A percentile compares a stretch with the other conserved stretches of the same genome.
Evolutionary conservation across 352 stramenopile genomes (phyloP).

Genomic region (Phytophthora pseudosyringae): DNA sequence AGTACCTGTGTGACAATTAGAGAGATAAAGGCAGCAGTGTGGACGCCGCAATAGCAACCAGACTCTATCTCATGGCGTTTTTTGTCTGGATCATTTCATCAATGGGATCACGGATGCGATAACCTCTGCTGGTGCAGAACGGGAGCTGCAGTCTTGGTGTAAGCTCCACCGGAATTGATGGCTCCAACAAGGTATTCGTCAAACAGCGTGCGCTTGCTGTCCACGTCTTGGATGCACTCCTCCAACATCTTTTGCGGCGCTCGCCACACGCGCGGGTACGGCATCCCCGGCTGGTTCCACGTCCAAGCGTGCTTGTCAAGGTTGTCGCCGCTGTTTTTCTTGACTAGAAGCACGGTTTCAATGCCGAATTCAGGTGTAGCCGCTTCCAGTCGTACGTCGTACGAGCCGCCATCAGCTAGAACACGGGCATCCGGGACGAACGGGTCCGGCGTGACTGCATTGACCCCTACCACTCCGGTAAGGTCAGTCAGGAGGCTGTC

Average conservation of each 20-base stretch:
- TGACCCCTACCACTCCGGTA: slow-evolving; percentile 31
- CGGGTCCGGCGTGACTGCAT: background rate
- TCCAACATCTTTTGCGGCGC: slow-evolving; percentile 54
- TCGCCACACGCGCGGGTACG: slow-evolving; percentile 39
- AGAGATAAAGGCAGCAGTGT: slow-evolving; percentile 26
- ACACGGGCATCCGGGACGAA: slow-evolving; percentile 42
- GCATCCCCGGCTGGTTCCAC: slow-evolving; percentile 40
- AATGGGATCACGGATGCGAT: background rate
- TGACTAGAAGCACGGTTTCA: slow-evolving; percentile 53
- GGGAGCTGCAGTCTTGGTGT: slow-evolving; percentile 41
- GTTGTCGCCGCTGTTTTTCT: slow-evolving; percentile 56
- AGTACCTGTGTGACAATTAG: slow-evolving; percentile 38
- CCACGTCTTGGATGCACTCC: slow-evolving; percentile 15
- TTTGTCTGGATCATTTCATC: slow-evolving; percentile 5
- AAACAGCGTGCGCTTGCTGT: slow-evolving; percentile 39
- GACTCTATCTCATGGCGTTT: slow-evolving; percentile 26
- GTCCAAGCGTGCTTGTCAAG: slow-evolving; percentile 56
- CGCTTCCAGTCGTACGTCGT: slow-evolving; percentile 55
- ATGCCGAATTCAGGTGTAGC: slow-evolving; percentile 45
- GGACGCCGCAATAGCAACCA: slow-evolving; percentile 32
- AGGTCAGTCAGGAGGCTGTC: slow-evolving; percentile 47
- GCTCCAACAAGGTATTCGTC: slow-evolving; percentile 55
- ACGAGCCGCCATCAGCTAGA: slow-evolving; percentile 35
- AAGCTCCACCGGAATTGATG: slow-evolving; percentile 53
- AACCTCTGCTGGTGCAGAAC: slow-evolving; percentile 6